phyloP scores from a whole-genome alignment of 2,329 filamentous ascomycete species.

The Lasiodiplodia theobromae region DNA sequence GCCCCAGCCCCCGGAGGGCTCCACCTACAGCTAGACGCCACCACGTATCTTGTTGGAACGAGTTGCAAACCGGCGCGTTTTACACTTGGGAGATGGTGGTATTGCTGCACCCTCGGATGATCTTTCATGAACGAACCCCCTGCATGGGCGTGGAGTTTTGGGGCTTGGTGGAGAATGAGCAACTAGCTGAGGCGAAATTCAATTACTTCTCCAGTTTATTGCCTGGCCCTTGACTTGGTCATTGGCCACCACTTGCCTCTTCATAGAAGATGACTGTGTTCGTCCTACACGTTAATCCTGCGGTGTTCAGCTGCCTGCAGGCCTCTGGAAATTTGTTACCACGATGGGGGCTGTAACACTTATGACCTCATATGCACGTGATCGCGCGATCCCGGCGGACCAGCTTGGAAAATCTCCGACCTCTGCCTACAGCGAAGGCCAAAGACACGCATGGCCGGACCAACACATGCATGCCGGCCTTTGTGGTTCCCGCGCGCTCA shows the following conservation, averaged over 20 bases:
- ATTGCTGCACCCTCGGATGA: not conserved
- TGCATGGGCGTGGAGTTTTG: constrained; percentile 30
- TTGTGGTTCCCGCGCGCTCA: constrained; percentile 54
- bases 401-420: constrained; percentile 19
- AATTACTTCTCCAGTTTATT: not conserved
- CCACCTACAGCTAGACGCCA: constrained; percentile 56
- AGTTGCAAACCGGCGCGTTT: not conserved
- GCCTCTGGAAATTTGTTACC: not conserved
- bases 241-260: not conserved
- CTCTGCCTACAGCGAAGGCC: not conserved
- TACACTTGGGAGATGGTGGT: not conserved
- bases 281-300: not conserved
- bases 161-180: constrained; percentile 18
- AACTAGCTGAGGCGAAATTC: constrained; percentile 5
- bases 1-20: constrained; percentile 88
- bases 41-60: not conserved
- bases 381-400: not conserved
- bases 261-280: not conserved
- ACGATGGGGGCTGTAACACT: not conserved
- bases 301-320: not conserved
- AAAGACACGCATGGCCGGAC: constrained; percentile 5
- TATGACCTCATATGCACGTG: constrained; percentile 28
- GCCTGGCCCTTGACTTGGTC: too few species aligned
- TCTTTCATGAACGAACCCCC: constrained; percentile 11
- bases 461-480: constrained; percentile 53